Evolutionary conservation across 2,329 filamentous ascomycete species (phyloP), one percentile per base, ranked within the genome.

Genomic region (Colletotrichum sidae): DNA sequence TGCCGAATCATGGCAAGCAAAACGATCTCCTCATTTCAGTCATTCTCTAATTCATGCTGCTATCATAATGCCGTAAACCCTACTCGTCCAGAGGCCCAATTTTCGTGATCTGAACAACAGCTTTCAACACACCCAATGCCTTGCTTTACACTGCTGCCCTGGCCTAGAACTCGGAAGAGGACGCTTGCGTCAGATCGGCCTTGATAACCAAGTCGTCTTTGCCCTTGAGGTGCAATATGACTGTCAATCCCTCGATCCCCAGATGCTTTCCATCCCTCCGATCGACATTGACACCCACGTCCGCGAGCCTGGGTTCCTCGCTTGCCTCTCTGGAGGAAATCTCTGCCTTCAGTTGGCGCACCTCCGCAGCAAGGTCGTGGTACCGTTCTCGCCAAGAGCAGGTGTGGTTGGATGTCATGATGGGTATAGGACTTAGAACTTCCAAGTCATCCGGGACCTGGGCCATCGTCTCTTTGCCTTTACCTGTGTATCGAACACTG

Each of bases 131-230:
- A 15, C 11, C 44, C 41, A n/a, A 35, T 25, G 25, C 25, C 25
- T 25, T 25, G 3, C 25, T 25, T 25, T 25, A 25, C 25, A 4
- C 25, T 25, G 25, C 25, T 25, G 25, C 25, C 25, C 25, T 25
- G 11, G 9, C 8, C 59, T 51, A 59, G 39, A 54, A 11, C 3
- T 60, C 41, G 9, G 46, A 60, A 54, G 55, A 60, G 12, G 25
- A 25, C 25, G 46, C 47, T 53, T 50, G 50, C 7, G 49, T 67
- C 71, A 84, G 73, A 70, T 84, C 80, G 3, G 83, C 85, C 59
- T 83, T 83, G 69, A 86, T 81, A 51, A 85, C 79, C 70, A 86
- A 69, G 66, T 86, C 83, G 52, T 85, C 82, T 72, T 78, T 82
- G 49, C 79, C 78, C 69, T 73, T 80, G 69, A 83, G 73, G 72